Conservation (phyloP, 331 rosid species). For the Malus hybrid region DNA sequence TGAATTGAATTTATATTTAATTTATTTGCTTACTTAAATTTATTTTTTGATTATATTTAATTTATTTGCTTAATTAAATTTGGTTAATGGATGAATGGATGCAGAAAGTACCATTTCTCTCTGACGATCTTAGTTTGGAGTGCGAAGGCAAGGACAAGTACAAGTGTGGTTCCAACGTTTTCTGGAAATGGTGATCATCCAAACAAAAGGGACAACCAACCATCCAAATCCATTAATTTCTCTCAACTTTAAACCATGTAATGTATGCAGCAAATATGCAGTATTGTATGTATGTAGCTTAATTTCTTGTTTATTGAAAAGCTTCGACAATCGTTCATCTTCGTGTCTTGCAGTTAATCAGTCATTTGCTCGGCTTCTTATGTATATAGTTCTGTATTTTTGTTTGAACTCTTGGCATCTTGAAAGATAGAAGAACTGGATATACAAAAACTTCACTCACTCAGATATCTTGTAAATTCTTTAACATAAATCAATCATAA, state of each 20-base stretch:
- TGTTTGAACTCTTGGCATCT: no score
- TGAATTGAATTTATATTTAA: no score
- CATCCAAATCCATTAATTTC: no score
- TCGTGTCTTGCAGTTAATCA: neutral
- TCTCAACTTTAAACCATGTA: no score
- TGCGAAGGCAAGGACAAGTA: constrained; percentile 92
- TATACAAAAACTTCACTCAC: neutral
- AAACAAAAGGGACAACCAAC: neutral
- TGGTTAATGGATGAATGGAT: neutral
- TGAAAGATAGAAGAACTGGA: neutral
- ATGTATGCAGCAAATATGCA: no score
- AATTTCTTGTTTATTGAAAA: neutral
- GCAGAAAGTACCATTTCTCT: constrained; percentile 90
- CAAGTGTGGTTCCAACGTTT: constrained; percentile 98
- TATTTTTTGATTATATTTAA: no score
- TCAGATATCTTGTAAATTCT: neutral
- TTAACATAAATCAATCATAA: neutral
- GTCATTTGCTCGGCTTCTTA: no score
- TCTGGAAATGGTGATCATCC: constrained; percentile 91
- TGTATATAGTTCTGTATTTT: no score
- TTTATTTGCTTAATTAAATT: no score
- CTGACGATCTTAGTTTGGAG: constrained; percentile 75
- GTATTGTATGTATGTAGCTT: neutral
- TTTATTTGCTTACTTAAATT: neutral
- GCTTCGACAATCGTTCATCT: neutral